phyloP scores from a whole-genome alignment of 441 rosid species.

The Euphorbia celastroides region DNA sequence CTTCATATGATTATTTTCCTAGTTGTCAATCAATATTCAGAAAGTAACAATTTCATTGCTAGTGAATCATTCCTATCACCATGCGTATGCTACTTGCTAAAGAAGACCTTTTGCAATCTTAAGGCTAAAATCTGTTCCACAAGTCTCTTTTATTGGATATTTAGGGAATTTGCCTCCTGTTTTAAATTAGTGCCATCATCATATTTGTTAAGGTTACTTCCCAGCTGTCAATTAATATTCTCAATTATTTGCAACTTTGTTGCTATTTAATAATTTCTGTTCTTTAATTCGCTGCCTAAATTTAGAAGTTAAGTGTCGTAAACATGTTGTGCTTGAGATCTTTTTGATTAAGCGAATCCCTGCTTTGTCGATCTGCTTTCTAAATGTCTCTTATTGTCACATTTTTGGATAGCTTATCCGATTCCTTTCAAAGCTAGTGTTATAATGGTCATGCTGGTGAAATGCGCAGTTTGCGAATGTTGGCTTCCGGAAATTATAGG shows the following conservation, averaged over 20 bases:
- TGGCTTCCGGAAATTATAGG: not conserved
- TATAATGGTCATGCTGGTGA: not conserved
- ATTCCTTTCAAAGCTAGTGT: not conserved
- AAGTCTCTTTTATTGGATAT: not conserved
- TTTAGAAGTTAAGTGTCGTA: not conserved
- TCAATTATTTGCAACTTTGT: not conserved
- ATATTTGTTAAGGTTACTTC: not conserved
- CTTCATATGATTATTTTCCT: not conserved
- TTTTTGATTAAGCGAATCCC: not conserved
- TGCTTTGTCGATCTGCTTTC: not conserved
- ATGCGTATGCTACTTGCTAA: slow-evolving; percentile 7
- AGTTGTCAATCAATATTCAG: not conserved
- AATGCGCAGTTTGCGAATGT: not conserved
- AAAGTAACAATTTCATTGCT: not conserved
- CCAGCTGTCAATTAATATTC: not conserved
- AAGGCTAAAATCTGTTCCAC: not conserved
- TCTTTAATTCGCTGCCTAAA: not conserved
- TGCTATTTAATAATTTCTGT: not conserved
- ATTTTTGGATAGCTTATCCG: not conserved
- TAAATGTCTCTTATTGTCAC: not conserved
- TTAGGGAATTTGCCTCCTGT: not conserved
- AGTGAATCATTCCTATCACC: not conserved
- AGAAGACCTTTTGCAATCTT: not conserved
- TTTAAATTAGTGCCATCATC: not conserved
- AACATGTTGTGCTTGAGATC: not conserved